phyloP scores from a whole-genome alignment of 164 flowering plant genomes.

The Annona squamosa region DNA sequence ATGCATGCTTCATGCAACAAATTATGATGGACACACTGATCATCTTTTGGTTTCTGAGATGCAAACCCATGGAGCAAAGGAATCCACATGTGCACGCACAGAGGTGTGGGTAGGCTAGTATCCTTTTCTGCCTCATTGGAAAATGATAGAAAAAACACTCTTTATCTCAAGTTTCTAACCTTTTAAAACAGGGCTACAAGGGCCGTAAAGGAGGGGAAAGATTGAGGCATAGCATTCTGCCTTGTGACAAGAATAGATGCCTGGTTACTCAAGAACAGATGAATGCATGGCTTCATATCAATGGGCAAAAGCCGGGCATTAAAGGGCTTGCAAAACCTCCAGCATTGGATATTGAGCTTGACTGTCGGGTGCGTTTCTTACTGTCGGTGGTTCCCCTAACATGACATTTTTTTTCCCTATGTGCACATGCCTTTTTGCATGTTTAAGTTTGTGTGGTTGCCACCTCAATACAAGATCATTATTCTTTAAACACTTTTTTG shows the following conservation, averaged over 20 bases:
- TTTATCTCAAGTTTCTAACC: background rate
- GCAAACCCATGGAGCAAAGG: constrained; percentile 17
- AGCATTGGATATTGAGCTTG: constrained; percentile 39
- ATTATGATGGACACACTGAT: constrained; percentile 10
- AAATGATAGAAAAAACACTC: background rate
- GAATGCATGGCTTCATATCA: constrained; percentile 69
- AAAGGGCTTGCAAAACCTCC: constrained; percentile 29
- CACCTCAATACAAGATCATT: too few species aligned
- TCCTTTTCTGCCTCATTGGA: background rate
- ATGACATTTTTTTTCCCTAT: too few species aligned
- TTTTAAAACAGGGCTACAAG: constrained; percentile 43
- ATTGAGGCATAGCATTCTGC: constrained; percentile 20
- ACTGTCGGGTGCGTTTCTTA: constrained; percentile 45
- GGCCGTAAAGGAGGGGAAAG: constrained; percentile 49
- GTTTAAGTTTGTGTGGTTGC: too few species aligned
- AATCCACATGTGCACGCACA: constrained; percentile 50
- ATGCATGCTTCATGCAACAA: constrained; percentile 44
- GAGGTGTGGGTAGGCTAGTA: constrained; percentile 30
- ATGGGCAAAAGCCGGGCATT: constrained; percentile 37
- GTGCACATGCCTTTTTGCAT: too few species aligned
- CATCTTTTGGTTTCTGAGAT: constrained; percentile 13
- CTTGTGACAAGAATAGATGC: constrained; percentile 32
- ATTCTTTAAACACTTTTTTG: too few species aligned
- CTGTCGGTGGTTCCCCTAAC: background rate
- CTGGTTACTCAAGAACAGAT: constrained; percentile 68